phyloP scores from a whole-genome alignment of 1,284 basidiomycete species.

The Rhizoctonia solani region DNA sequence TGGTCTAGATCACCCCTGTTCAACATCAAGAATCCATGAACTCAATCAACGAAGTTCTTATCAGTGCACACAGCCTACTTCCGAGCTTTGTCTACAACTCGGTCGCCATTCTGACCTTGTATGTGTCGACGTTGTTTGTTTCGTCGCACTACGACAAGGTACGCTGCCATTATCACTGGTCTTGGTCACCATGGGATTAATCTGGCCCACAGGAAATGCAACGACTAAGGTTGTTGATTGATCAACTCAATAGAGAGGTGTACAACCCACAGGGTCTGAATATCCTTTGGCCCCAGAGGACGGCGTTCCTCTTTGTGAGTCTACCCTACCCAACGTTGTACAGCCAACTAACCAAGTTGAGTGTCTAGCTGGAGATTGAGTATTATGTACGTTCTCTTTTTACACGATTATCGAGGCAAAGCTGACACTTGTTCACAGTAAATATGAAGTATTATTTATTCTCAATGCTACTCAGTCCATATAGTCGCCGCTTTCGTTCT shows the following conservation, averaged over 20 bases:
- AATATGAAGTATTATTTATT: conserved; percentile 24
- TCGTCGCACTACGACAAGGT: conserved; percentile 78
- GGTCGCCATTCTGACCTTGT: conserved; percentile 71
- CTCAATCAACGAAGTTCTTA: conserved; percentile 77
- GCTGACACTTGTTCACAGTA: conserved; percentile 9
- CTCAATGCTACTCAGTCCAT: conserved; percentile 3
- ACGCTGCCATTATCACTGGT: conserved; percentile 39
- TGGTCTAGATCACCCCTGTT: conserved; percentile 71
- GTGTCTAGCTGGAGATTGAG: conserved; percentile 45
- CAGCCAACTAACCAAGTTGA: background rate
- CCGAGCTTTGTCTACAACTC: conserved; percentile 68
- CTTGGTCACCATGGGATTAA: background rate
- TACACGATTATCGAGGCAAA: background rate
- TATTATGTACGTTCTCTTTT: conserved; percentile 43
- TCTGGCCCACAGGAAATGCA: conserved; percentile 67
- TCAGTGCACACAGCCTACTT: conserved; percentile 72
- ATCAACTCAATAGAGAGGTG: conserved; percentile 64
- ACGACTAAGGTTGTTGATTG: conserved; percentile 62
- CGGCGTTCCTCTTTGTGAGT: conserved; percentile 85
- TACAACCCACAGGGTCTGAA: conserved; percentile 83
- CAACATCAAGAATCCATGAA: conserved; percentile 85
- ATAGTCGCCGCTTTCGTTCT: conserved; percentile 32
- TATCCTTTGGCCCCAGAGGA: conserved; percentile 75
- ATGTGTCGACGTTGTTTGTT: conserved; percentile 66
- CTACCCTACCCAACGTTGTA: background rate